A percentile compares a stretch with the other conserved stretches of the same genome.
These are phyloP conservation scores for Fusarium ambrosium DNA, from an alignment of 2,329 filamentous ascomycete genomes.

Conservation along the genomic window DNA sequence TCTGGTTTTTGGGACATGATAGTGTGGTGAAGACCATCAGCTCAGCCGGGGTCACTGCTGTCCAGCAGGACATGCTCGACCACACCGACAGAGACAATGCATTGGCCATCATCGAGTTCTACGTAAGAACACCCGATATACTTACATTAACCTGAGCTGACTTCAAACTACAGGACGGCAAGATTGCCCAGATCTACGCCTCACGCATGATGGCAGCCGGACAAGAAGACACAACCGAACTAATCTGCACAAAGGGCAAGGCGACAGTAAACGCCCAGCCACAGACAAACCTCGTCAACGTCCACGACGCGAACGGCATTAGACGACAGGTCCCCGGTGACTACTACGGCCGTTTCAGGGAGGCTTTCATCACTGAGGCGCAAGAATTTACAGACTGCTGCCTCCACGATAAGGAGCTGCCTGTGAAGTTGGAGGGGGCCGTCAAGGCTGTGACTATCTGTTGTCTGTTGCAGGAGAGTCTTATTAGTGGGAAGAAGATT, in stretches of 20 bases:
- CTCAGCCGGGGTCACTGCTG: conserved; percentile 1
- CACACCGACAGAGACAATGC: conserved; percentile 6
- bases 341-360: conserved; percentile 9
- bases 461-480: conserved; percentile 7
- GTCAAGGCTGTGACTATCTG: not conserved
- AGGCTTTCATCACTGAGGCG: conserved; percentile 7
- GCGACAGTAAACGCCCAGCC: not conserved
- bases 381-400: conserved; percentile 8
- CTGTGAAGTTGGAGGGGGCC: conserved; percentile 1
- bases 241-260: conserved; percentile 8
- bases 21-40: conserved; percentile 6
- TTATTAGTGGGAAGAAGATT: conserved; percentile 11
- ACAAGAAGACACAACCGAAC: conserved; percentile 11
- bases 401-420: conserved; percentile 1
- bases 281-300: not conserved
- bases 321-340: not conserved
- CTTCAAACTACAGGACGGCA: not conserved
- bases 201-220: conserved; percentile 14
- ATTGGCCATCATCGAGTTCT: conserved; percentile 2
- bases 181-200: conserved; percentile 7
- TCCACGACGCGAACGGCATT: conserved; percentile 2
- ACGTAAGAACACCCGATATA: not conserved
- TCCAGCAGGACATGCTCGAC: not conserved
- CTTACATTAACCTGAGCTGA: not conserved
- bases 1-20: not conserved